Base-by-base conservation (phyloP, 2,329 filamentous ascomycete species). In the Paecilomyces niveus region DNA sequence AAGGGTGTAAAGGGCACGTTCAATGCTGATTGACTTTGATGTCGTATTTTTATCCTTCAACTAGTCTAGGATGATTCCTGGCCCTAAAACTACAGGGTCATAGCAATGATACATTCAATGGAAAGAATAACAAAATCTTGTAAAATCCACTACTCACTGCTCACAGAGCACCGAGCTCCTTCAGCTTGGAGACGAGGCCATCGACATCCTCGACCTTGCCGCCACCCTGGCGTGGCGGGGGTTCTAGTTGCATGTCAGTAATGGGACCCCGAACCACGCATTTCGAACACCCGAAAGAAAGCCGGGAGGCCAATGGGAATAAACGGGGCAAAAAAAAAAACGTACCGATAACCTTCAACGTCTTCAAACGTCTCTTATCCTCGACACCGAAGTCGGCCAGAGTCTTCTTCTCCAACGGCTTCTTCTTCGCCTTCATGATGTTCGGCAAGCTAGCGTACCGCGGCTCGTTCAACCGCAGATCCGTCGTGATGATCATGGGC, bases 371-470 rank as follows among this genome's bases (percentile, higher is more conserved):
- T 76, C 83, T 86, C 74, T 83, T 82, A 56, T 84, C 84, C 67
- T 92, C 87, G 51, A 96, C 77, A 1, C 89, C 90, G 74, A 89
- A 89, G 72, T 99, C 94, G 58, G 80, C 83, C 73, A 97, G 74
- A 64, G 84, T 90, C 83, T 91, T 89, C 88, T 97, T 97, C 70
- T 94, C 91, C 67, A 99, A 72, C 71, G 90, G 90, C 89, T 99
- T 99, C 89, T 97, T 99, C 89, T 99, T 99, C 56, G 94, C 94
- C 88, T 97, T 99, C 94, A 99, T 99, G 65, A 99, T 97, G 74
- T 97, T 97, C 55, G 92, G 93, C 84, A 99, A 76, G 76, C 86
- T 96, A 22, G 93, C 94, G 75, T 96, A 99, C 64, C 94, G 82
- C 60, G 94, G 94, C 84, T 95, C 91, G 72, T 99, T 99, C 74